Base-by-base conservation (phyloP, 106 monocot species). In the Agapanthus africanus region DNA sequence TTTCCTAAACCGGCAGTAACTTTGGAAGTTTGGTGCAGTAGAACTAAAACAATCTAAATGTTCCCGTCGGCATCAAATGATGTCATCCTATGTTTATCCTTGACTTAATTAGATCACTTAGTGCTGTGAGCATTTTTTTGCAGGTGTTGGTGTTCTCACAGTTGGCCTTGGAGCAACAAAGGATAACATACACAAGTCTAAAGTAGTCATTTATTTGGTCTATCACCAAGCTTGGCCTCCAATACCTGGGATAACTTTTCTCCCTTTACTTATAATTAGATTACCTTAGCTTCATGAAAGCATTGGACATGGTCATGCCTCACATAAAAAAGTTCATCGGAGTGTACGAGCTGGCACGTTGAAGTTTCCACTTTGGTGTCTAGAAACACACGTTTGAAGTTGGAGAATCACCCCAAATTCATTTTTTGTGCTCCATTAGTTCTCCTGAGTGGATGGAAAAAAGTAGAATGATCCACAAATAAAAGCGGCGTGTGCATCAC, bases 141-240 rank as follows among this genome's bases (percentile, higher is more conserved):
- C 27, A 57, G 31, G 30, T 10, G 56, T 25, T 57, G 5, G 56
- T 31, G 30, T 30, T 57, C 56, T 30, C 56, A 57, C 56, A 57
- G 30, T 3, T 57, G 56, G 56, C 56, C 56, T 11, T 26, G 31
- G 56, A 57, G 13, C 27, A 31, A 57, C 30, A 57, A 30, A 57
- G 56, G 56, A 57, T 30, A 57, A 57, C 56, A 57, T 57, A 57
- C 56, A 57, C 56, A 25, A 57, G 56, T 30, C 50, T 50, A 50
- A 50, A n/a, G n/a, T n/a, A n/a, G n/a, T n/a, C n/a, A n/a, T n/a
- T n/a, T n/a, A n/a, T n/a, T n/a, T n/a, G n/a, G n/a, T n/a, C n/a
- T n/a, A n/a, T n/a, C n/a, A n/a, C n/a, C n/a, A n/a, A n/a, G n/a
- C n/a, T n/a, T n/a, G n/a, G n/a, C n/a, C n/a, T n/a, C n/a, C n/a